These are phyloP conservation scores for Tritrichomonas musculus DNA, from an alignment of 208 protist genomes.

Conservation along the genomic window DNA sequence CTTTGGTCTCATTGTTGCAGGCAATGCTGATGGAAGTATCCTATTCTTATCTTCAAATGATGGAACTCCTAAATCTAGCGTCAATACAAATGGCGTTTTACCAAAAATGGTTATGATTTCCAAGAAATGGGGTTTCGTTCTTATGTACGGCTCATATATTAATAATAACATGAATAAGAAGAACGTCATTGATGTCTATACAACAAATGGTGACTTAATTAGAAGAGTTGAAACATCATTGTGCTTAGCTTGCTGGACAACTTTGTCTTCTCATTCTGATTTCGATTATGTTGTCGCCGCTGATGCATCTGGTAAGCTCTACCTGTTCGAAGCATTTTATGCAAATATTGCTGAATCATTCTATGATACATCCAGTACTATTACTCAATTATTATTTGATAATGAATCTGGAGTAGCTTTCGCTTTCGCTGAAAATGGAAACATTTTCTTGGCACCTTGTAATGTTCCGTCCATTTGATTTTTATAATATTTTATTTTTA, in stretches of 20 bases:
- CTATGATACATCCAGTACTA: too few species aligned
- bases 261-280: not conserved
- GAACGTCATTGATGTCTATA: not conserved
- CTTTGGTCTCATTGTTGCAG: not conserved
- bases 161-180: too few species aligned
- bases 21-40: not conserved
- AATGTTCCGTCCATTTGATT: too few species aligned
- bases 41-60: not conserved
- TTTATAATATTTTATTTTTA: too few species aligned
- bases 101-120: not conserved
- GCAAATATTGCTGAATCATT: not conserved
- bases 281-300: slow-evolving; percentile 7
- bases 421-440: too few species aligned
- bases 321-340: slow-evolving; percentile 10
- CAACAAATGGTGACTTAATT: not conserved
- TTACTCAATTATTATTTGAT: too few species aligned
- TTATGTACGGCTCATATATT: not conserved
- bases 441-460: too few species aligned
- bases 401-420: too few species aligned
- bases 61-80: not conserved
- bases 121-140: not conserved
- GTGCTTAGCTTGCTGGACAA: not conserved
- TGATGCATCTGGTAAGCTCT: not conserved
- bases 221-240: not conserved
- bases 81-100: not conserved